A percentile compares a stretch with the other conserved stretches of the same genome.
phyloP scores from a whole-genome alignment of 306 rosid species.

The Myrica gale region DNA sequence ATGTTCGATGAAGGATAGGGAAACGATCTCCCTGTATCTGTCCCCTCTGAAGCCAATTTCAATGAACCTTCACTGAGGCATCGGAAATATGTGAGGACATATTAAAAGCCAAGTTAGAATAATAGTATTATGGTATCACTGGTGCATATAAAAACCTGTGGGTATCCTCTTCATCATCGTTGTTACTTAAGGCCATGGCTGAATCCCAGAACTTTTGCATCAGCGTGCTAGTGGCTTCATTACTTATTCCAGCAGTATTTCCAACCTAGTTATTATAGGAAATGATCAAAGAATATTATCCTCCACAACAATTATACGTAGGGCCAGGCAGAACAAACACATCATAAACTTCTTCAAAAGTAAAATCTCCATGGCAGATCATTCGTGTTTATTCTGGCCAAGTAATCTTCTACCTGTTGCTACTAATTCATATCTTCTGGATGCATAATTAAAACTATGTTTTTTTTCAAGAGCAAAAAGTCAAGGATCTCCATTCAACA shows the following conservation, averaged over 20 bases:
- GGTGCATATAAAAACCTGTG: constrained; percentile 54
- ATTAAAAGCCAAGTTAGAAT: constrained; percentile 1
- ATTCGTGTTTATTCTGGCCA: neutral
- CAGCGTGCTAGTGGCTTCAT: constrained; percentile 70
- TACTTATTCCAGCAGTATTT: constrained; percentile 51
- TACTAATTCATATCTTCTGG: neutral
- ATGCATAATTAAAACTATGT: neutral
- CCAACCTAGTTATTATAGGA: constrained; percentile 61
- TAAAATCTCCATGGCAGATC: neutral
- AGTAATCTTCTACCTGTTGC: neutral
- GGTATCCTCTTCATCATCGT: constrained; percentile 70
- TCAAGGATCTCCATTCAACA: neutral
- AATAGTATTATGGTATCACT: constrained; percentile 6
- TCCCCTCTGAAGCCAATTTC: constrained; percentile 72
- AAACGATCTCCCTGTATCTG: constrained; percentile 55
- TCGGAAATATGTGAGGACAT: constrained; percentile 27
- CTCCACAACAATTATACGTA: neutral
- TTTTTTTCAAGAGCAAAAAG: neutral
- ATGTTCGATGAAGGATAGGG: constrained; percentile 36
- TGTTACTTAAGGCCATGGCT: constrained; percentile 68
- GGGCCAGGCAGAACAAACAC: neutral
- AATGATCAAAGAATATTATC: constrained; percentile 9
- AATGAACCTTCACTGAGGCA: constrained; percentile 68
- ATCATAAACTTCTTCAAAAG: constrained; percentile 4
- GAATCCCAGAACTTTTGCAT: constrained; percentile 98